These are phyloP conservation scores for Chaetomium strumarium DNA, from an alignment of 2,329 filamentous ascomycete species.

Conservation along the genomic window DNA sequence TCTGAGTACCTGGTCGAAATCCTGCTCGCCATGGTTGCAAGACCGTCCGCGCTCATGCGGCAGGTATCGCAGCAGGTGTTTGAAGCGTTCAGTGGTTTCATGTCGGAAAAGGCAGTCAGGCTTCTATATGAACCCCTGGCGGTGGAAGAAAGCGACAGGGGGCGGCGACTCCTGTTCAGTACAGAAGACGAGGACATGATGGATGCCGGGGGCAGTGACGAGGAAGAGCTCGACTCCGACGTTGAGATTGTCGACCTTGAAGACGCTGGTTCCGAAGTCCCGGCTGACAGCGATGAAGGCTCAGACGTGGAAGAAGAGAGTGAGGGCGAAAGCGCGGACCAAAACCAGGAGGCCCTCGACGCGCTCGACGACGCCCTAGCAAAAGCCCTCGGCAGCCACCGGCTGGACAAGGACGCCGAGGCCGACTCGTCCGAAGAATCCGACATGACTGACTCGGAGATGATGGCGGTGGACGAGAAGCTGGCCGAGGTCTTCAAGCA, in stretches of 20 bases:
- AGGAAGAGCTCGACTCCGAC: slow-evolving; percentile 37
- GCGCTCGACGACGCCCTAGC: slow-evolving; percentile 69
- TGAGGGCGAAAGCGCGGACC: slow-evolving; percentile 36
- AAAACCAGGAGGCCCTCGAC: slow-evolving; percentile 39
- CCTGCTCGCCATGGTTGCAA: slow-evolving; percentile 80
- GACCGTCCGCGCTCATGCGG: slow-evolving; percentile 76
- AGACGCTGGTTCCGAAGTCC: slow-evolving; percentile 35
- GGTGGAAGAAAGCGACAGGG: slow-evolving; percentile 73
- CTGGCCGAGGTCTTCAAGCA: slow-evolving; percentile 82
- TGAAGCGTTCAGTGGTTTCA: slow-evolving; percentile 67
- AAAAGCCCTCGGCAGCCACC: slow-evolving; percentile 67
- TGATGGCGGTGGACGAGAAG: slow-evolving; percentile 81
- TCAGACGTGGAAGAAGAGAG: slow-evolving; percentile 35
- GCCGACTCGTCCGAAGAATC: slow-evolving; percentile 57
- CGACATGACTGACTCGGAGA: slow-evolving; percentile 94
- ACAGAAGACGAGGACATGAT: slow-evolving; percentile 56
- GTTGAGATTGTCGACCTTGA: slow-evolving; percentile 40
- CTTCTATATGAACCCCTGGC: slow-evolving; percentile 62
- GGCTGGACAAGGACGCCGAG: slow-evolving; percentile 53
- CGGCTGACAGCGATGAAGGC: slow-evolving; percentile 34
- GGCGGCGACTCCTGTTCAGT: slow-evolving; percentile 81
- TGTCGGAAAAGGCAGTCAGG: slow-evolving; percentile 67
- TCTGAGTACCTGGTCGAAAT: slow-evolving; percentile 80
- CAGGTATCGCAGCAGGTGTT: slow-evolving; percentile 88
- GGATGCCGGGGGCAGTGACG: slow-evolving; percentile 41